A percentile compares a stretch with the other conserved stretches of the same genome.
These are phyloP conservation scores for Neurospora africana DNA, from an alignment of 495 filamentous ascomycete species.

Conservation along the genomic window DNA sequence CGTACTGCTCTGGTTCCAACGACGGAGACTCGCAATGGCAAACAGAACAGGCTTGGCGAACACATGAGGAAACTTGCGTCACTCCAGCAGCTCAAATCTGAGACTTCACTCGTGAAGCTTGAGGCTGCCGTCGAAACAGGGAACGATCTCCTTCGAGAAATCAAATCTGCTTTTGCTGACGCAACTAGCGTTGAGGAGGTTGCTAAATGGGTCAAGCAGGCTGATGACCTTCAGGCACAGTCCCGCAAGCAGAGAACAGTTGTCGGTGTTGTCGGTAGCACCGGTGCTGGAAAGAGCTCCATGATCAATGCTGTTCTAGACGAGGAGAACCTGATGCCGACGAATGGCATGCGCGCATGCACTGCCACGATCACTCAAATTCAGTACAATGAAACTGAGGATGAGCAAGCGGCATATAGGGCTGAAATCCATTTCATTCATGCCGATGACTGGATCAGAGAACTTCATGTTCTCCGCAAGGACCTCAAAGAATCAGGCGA, in stretches of 20 bases:
- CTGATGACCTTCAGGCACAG: constrained; percentile 18
- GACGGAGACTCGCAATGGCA: neutral
- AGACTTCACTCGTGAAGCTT: constrained; percentile 12
- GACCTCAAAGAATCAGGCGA: constrained; percentile 37
- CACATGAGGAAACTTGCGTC: neutral
- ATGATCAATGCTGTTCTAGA: constrained; percentile 52
- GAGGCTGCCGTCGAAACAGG: constrained; percentile 13
- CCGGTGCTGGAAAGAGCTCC: constrained; percentile 50
- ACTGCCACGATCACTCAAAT: constrained; percentile 60
- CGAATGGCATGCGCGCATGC: constrained; percentile 42
- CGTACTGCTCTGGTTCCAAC: neutral
- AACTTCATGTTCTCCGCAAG: constrained; percentile 36
- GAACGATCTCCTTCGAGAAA: constrained; percentile 11
- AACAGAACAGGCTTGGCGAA: neutral
- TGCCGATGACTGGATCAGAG: constrained; percentile 43
- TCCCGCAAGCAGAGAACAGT: constrained; percentile 24
- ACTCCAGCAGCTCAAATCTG: neutral
- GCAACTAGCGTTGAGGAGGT: constrained; percentile 5
- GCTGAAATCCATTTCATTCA: constrained; percentile 55
- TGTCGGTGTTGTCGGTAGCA: constrained; percentile 48
- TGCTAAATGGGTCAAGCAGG: constrained; percentile 32
- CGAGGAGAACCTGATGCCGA: constrained; percentile 35
- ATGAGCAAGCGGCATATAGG: constrained; percentile 35
- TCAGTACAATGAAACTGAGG: constrained; percentile 42
- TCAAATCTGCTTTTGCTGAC: constrained; percentile 7